phyloP scores from a whole-genome alignment of 192 early-diverging fungal species.

The Backusella circina region DNA sequence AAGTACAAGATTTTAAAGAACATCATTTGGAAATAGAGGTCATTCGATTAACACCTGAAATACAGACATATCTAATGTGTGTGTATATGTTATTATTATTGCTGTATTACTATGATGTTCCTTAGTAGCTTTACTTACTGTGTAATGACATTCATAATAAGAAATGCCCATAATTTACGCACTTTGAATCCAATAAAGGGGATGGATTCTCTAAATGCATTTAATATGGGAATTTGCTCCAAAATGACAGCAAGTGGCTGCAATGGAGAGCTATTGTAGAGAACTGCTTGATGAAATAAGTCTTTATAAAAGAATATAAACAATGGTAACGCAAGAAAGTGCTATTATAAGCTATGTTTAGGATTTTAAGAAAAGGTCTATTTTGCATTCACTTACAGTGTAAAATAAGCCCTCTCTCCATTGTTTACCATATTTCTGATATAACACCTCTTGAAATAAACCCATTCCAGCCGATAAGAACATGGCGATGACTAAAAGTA shows the following conservation, averaged over 20 bases:
- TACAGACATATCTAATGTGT: conserved; percentile 66
- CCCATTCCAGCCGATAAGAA: conserved; percentile 79
- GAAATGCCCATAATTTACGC: conserved; percentile 69
- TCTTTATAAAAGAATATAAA: conserved; percentile 74
- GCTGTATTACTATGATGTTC: no score
- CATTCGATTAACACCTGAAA: conserved; percentile 80
- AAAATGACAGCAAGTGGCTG: conserved; percentile 27
- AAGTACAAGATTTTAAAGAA: conserved; percentile 85
- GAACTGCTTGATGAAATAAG: conserved; percentile 47
- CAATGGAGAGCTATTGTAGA: conserved; percentile 55
- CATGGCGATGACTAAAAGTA: conserved; percentile 65
- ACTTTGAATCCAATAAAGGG: conserved; percentile 30
- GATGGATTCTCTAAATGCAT: conserved; percentile 22
- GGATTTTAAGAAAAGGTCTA: neutral
- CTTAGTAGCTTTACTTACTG: conserved; percentile 79
- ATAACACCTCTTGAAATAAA: conserved; percentile 77
- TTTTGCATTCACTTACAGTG: conserved; percentile 38
- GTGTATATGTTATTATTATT: neutral
- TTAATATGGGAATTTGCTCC: conserved; percentile 16
- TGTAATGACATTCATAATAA: conserved; percentile 67
- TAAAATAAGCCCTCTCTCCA: conserved; percentile 94
- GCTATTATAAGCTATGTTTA: conserved; percentile 40
- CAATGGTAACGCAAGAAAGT: conserved; percentile 73
- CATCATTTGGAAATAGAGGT: conserved; percentile 69
- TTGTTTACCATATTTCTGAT: conserved; percentile 67